phyloP scores from a whole-genome alignment of 495 filamentous ascomycete species.

The Friedmanniomyces simplex region DNA sequence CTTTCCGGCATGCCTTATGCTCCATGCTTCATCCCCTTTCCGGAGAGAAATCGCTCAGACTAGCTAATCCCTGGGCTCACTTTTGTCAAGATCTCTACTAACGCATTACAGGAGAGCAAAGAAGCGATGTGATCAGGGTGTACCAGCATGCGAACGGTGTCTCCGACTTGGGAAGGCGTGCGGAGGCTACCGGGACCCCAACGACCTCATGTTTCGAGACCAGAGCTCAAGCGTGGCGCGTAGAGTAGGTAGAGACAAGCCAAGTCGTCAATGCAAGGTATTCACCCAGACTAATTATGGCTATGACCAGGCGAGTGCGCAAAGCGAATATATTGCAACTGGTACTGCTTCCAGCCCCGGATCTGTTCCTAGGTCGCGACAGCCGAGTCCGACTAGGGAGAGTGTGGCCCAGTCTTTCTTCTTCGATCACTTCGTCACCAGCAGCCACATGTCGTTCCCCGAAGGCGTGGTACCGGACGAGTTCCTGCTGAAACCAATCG shows the following conservation, averaged over 20 bases:
- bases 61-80: no score
- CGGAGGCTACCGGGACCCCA: slow-evolving; percentile 16
- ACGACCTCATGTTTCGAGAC: slow-evolving; percentile 11
- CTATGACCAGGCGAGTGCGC: slow-evolving; percentile 1
- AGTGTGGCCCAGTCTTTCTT: slow-evolving; percentile 1
- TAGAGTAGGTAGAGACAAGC: not conserved
- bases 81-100: not conserved
- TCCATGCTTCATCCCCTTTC: no score
- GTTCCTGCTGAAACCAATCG: slow-evolving; percentile 9
- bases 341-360: not conserved
- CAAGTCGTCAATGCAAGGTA: not conserved
- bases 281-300: not conserved
- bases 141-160: slow-evolving; percentile 15
- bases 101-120: slow-evolving; percentile 7
- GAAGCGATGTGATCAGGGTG: slow-evolving; percentile 12
- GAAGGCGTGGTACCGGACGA: slow-evolving; percentile 1
- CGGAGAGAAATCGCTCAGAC: no score
- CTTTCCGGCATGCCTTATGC: not conserved
- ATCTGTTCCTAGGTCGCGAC: not conserved
- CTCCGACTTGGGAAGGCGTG: slow-evolving; percentile 12
- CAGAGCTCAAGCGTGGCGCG: slow-evolving; percentile 5
- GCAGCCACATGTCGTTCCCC: slow-evolving; percentile 3
- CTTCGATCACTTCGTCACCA: slow-evolving; percentile 12
- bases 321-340: not conserved
- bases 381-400: not conserved